Evolutionary conservation across 345 rosid genomes (phyloP).

Genomic region (Nasturtium officinale): DNA sequence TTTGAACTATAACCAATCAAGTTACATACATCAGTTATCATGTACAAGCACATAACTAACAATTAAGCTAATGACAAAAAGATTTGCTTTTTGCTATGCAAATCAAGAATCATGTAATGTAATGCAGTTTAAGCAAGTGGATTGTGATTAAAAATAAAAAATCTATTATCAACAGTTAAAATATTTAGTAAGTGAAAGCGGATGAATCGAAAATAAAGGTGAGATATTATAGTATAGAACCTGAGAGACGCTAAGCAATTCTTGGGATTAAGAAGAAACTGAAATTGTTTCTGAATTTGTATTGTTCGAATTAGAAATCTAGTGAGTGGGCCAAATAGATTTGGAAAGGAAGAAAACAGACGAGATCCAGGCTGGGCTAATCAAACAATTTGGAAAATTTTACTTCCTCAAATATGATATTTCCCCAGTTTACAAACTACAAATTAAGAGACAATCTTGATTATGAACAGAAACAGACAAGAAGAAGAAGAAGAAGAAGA

Average conservation of each 20-base stretch:
- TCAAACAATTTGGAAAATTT: not conserved
- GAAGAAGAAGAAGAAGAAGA: not conserved
- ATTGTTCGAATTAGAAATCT: not conserved
- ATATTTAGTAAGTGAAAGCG: too few relatives aligned
- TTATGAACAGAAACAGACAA: not conserved
- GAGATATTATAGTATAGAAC: too few relatives aligned
- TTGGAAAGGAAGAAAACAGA: not conserved
- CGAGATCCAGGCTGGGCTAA: not conserved
- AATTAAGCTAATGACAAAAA: too few relatives aligned
- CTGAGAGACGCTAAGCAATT: too few relatives aligned
- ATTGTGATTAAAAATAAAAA: too few relatives aligned
- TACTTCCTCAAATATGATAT: not conserved
- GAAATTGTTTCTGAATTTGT: not conserved
- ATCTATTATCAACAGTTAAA: too few relatives aligned
- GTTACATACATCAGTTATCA: not conserved
- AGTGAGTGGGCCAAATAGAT: not conserved
- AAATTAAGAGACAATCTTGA: not conserved
- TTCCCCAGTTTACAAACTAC: not conserved
- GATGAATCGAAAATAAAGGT: too few relatives aligned
- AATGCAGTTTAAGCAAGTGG: too few relatives aligned
- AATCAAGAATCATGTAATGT: not conserved
- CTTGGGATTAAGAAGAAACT: not conserved
- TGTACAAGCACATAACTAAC: not conserved
- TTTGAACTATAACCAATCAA: too few relatives aligned
- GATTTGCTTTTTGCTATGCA: too few relatives aligned